These are phyloP conservation scores for Chimonanthus salicifolius DNA, from an alignment of 164 flowering plant species.

Conservation along the genomic window DNA sequence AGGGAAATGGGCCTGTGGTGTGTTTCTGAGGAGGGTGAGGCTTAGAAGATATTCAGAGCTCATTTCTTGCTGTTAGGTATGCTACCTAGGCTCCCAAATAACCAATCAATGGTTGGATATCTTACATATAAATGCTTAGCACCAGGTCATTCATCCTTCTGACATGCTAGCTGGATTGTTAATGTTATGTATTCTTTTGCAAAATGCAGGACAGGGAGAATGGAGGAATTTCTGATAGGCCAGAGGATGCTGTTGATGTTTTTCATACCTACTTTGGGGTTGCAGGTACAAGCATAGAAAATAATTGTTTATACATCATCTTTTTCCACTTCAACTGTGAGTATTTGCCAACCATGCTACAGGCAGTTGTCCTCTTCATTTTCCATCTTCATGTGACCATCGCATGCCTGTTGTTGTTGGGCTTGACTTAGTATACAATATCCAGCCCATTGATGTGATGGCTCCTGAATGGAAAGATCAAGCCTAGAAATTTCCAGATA, in stretches of 20 bases:
- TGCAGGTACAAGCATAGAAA: conserved; percentile 47
- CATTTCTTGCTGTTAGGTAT: too few relatives aligned
- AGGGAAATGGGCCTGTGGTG: too few relatives aligned
- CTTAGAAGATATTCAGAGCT: too few relatives aligned
- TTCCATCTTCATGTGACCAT: too few relatives aligned
- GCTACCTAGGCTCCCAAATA: too few relatives aligned
- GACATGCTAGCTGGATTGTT: neutral
- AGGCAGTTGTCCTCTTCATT: too few relatives aligned
- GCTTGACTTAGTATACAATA: neutral
- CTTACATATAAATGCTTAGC: neutral
- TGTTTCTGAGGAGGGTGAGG: too few relatives aligned
- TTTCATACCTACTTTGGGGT: conserved; percentile 91
- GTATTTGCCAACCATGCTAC: too few relatives aligned
- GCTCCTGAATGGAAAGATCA: neutral
- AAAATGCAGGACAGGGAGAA: conserved; percentile 66
- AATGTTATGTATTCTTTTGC: neutral
- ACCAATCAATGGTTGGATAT: too few relatives aligned
- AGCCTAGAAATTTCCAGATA: neutral
- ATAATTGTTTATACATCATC: neutral
- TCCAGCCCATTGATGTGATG: neutral
- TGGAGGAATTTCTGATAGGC: conserved; percentile 94
- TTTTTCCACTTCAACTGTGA: too few relatives aligned
- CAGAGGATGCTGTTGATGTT: conserved; percentile 96
- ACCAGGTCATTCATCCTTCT: neutral
- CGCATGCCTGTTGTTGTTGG: neutral